Percentiles rank a stretch among this genome's conserved stretches.
phyloP scores from a whole-genome alignment of 345 rosid species.

The Trapa incisa region DNA sequence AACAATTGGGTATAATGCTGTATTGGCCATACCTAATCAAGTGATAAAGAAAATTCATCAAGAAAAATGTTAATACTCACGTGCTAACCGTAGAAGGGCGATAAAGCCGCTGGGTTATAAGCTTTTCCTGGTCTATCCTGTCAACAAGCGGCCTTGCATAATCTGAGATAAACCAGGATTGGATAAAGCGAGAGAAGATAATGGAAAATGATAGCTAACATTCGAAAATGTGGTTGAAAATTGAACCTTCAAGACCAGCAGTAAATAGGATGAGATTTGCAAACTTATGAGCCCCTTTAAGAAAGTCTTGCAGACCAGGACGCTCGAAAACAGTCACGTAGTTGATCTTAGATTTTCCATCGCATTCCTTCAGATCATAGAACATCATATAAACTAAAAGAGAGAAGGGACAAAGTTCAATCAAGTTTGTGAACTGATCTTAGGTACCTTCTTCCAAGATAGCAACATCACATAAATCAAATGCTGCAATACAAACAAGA shows the following conservation, averaged over 20 bases:
- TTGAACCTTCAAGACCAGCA: slow-evolving; percentile 49
- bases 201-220: neutral
- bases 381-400: neutral
- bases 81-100: slow-evolving; percentile 54
- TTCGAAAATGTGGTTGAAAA: neutral
- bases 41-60: neutral
- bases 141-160: slow-evolving; percentile 54
- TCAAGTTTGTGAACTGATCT: neutral
- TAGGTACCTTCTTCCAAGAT: neutral
- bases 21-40: neutral
- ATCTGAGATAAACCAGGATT: slow-evolving; percentile 17
- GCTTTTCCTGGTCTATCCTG: slow-evolving; percentile 35
- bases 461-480: neutral
- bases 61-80: slow-evolving; percentile 17
- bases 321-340: slow-evolving; percentile 48
- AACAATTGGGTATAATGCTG: neutral
- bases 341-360: slow-evolving; percentile 31
- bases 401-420: neutral
- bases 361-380: slow-evolving; percentile 27
- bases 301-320: slow-evolving; percentile 45
- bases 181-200: neutral
- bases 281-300: slow-evolving; percentile 32
- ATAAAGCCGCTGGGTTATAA: slow-evolving; percentile 36
- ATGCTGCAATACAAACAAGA: neutral
- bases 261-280: slow-evolving; percentile 47